Base-by-base conservation (phyloP, 2,329 filamentous ascomycete genomes). In the Fusarium multiceps region DNA sequence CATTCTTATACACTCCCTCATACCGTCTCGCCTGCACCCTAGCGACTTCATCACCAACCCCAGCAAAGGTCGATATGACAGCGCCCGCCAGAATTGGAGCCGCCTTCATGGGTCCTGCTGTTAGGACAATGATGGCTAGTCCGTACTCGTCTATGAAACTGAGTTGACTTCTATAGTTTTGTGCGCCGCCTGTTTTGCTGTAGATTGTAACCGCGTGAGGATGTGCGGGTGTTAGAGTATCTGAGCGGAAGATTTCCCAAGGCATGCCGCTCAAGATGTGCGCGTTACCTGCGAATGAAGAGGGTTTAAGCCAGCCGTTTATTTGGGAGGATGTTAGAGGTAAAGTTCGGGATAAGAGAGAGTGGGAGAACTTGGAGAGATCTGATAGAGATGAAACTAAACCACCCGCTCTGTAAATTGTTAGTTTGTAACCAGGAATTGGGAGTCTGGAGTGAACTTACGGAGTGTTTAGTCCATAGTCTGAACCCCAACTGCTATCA, bases 81-180 rank as follows among this genome's bases (percentile, higher is more conserved):
- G 76, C 72, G 20, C 78, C 75, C 16, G 75, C 74, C 0, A 80
- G 59, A 49, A 73, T 47, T 1, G 70, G 60, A 3, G 78, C 63
- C 0, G 78, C 77, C 10, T 69, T 63, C 64, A 76, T 73, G 1
- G 75, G 72, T 0, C 79, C 78, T 0, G 79, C 78, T 0, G 78
- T 78, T 3, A 80, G 62, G 3, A 80, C 55, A 2, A 80, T 25
- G 3, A 79, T 16, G 0, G 76, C 76, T 3, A 80, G 34, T 0
- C 79, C 78, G 28, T 80, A 80, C 28, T 81, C 78, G 20, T 81
- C 80, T 3, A 81, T 55, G 0, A 80, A 41, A 5, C 72, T 72
- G 0, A 82, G 47, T 25, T 81, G 80, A n/a, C 77, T 77, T 20
- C 76, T 73, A 25, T 81, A 81, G 6, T 72, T 75, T 18, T 73